These are phyloP conservation scores for Wickerhamomyces rabaulensis DNA, from an alignment of 805 yeast species.

Conservation along the genomic window DNA sequence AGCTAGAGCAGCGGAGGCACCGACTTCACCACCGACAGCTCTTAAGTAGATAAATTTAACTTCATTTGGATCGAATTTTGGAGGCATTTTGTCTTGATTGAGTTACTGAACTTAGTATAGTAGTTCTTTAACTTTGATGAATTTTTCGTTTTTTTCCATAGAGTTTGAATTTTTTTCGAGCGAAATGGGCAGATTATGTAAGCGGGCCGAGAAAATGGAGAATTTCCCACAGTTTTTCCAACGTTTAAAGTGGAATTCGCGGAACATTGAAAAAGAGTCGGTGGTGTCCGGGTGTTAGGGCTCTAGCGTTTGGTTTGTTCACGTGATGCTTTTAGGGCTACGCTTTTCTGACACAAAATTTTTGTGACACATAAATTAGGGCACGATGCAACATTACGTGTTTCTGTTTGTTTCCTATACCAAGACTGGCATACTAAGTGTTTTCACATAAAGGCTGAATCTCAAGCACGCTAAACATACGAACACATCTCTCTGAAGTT, in stretches of 20 bases:
- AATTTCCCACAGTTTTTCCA: no score
- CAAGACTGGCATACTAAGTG: no score
- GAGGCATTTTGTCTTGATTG: conserved; percentile 63
- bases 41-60: conserved; percentile 97
- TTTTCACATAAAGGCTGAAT: no score
- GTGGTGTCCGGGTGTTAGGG: not conserved
- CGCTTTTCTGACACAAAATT: not conserved
- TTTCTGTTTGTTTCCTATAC: no score
- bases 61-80: conserved; percentile 98
- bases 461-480: no score
- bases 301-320: not conserved
- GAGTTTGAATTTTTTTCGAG: not conserved
- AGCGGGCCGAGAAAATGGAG: not conserved
- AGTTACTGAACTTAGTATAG: not conserved
- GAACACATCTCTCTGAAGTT: no score
- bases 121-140: not conserved
- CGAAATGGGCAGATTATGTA: not conserved
- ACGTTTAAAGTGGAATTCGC: not conserved
- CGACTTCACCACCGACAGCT: conserved; percentile 99
- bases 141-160: not conserved
- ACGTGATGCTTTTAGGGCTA: not conserved
- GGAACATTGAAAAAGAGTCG: not conserved
- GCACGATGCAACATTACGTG: not conserved
- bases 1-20: conserved; percentile 99
- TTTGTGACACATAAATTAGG: not conserved